Conservation (phyloP, 2,329 filamentous ascomycete genomes). For the Cylindrodendrum hubeiense region DNA sequence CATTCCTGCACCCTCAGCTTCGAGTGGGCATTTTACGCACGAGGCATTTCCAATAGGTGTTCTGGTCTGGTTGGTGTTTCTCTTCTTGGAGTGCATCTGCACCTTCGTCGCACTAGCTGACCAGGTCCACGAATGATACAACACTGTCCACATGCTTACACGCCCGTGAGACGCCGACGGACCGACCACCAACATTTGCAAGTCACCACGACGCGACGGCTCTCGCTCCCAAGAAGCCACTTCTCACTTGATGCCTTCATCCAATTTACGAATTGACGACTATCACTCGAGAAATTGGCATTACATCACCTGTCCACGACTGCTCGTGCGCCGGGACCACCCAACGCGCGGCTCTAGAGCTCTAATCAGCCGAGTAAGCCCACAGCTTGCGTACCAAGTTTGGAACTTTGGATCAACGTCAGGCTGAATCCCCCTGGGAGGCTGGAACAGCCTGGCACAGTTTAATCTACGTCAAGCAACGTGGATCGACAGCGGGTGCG, state of each 20-base stretch:
- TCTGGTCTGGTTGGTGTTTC: background rate
- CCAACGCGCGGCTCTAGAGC: slow-evolving; percentile 19
- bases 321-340: slow-evolving; percentile 10
- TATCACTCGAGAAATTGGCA: slow-evolving; percentile 15
- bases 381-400: slow-evolving; percentile 26
- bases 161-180: background rate
- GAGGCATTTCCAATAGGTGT: slow-evolving; percentile 12
- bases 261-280: background rate
- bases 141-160: background rate
- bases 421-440: background rate
- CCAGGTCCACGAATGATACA: background rate
- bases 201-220: background rate
- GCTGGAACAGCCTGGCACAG: background rate
- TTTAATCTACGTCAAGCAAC: slow-evolving; percentile 6
- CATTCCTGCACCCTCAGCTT: background rate
- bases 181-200: background rate
- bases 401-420: slow-evolving; percentile 6
- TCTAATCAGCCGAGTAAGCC: slow-evolving; percentile 12
- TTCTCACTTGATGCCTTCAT: background rate
- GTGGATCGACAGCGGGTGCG: slow-evolving; percentile 3
- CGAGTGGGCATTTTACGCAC: slow-evolving; percentile 8
- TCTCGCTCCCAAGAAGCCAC: background rate
- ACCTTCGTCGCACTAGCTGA: background rate
- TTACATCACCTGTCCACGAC: slow-evolving; percentile 24
- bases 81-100: background rate